phyloP scores from a whole-genome alignment of 352 stramenopile species.

The Aphanomyces invadans region DNA sequence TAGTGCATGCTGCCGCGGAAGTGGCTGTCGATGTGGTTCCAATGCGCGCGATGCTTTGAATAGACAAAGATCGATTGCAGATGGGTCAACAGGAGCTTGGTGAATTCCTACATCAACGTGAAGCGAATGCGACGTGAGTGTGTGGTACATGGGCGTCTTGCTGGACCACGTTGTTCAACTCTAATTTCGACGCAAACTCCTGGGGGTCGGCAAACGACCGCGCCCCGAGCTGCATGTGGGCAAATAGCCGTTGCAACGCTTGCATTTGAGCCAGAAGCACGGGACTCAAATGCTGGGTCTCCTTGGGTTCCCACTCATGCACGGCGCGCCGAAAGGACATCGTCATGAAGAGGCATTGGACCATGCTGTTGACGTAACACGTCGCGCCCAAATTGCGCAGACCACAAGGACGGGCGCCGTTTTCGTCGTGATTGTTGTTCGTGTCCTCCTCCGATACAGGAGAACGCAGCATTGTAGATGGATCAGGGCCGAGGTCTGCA shows the following conservation, averaged over 20 bases:
- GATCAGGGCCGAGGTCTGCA: conserved; percentile 56
- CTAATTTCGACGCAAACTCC: conserved; percentile 69
- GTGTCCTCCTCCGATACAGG: background rate
- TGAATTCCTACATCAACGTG: conserved; percentile 87
- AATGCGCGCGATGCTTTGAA: conserved; percentile 43
- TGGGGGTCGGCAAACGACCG: conserved; percentile 62
- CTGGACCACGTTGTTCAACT: conserved; percentile 74
- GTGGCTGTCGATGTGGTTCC: conserved; percentile 59
- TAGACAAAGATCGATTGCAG: conserved; percentile 70
- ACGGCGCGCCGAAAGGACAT: conserved; percentile 59
- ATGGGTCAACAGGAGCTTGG: conserved; percentile 72
- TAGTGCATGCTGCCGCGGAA: conserved; percentile 82
- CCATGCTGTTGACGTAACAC: conserved; percentile 85
- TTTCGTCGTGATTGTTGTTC: conserved; percentile 18
- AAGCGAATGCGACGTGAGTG: too few relatives aligned
- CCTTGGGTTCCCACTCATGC: conserved; percentile 61
- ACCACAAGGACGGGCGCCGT: conserved; percentile 37
- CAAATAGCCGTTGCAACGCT: conserved; percentile 77
- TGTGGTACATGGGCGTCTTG: conserved; percentile 83
- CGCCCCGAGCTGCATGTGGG: conserved; percentile 70
- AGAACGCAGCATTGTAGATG: conserved; percentile 29
- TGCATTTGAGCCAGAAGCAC: conserved; percentile 40
- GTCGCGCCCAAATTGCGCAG: conserved; percentile 82
- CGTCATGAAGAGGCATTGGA: conserved; percentile 77
- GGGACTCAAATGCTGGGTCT: conserved; percentile 34